phyloP scores from a whole-genome alignment of 768 basidiomycete species.

The Boletus rubroflammeus region DNA sequence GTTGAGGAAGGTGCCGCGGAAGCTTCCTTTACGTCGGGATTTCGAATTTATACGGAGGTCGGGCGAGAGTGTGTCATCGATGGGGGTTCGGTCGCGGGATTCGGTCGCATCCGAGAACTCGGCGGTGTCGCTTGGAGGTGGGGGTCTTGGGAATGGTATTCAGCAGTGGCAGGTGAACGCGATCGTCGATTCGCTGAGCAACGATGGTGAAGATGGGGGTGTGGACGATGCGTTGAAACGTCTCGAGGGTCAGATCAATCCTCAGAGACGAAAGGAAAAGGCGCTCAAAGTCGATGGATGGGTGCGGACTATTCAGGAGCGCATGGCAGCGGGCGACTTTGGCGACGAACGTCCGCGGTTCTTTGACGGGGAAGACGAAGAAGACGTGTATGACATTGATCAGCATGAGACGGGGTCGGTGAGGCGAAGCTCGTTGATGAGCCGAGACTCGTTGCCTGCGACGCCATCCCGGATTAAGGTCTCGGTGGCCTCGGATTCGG shows the following conservation, averaged over 20 bases:
- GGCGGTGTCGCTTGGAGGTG: slow-evolving; percentile 37
- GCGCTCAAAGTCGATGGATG: slow-evolving; percentile 77
- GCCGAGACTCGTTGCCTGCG: slow-evolving; percentile 11
- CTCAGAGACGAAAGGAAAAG: slow-evolving; percentile 64
- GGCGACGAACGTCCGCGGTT: slow-evolving; percentile 58
- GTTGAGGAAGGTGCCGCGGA: slow-evolving; percentile 51
- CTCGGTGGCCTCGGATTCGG: slow-evolving; percentile 19
- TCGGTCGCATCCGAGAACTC: slow-evolving; percentile 51
- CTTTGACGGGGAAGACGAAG: slow-evolving; percentile 43
- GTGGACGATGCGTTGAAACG: slow-evolving; percentile 77
- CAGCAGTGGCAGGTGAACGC: slow-evolving; percentile 85
- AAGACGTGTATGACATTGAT: slow-evolving; percentile 32
- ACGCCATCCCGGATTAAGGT: slow-evolving; percentile 21
- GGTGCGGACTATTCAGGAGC: slow-evolving; percentile 68
- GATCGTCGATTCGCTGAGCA: slow-evolving; percentile 67
- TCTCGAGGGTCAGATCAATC: slow-evolving; percentile 85
- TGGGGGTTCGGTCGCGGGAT: slow-evolving; percentile 65
- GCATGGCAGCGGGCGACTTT: slow-evolving; percentile 63
- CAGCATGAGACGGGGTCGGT: slow-evolving; percentile 31
- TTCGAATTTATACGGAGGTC: slow-evolving; percentile 79
- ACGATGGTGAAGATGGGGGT: slow-evolving; percentile 74
- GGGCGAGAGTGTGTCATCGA: slow-evolving; percentile 69
- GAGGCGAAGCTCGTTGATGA: slow-evolving; percentile 4
- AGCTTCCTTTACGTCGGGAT: slow-evolving; percentile 70
- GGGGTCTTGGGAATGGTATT: slow-evolving; percentile 39